Base-by-base conservation (phyloP, 768 basidiomycete species). In the Rhizopogon vinicolor region DNA sequence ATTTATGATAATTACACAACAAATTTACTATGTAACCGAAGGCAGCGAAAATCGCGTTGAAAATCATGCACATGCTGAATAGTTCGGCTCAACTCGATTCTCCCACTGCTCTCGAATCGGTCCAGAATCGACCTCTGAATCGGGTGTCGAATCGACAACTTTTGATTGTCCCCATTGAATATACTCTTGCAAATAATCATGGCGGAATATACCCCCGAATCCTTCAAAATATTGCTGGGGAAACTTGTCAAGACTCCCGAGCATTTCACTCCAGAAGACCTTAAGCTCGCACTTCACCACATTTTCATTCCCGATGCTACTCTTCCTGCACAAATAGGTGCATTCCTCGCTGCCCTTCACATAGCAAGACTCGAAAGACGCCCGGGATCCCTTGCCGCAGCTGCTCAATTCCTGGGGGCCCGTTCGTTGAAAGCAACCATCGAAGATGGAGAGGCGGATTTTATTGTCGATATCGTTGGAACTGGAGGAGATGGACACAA, bases 281-380 rank as follows among this genome's bases (percentile, higher is more conserved):
- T 93, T 52, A 80, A 79, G 54, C 63, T 73, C 25, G 85, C 92
- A 7, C 83, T 98, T 54, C 75, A 87, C 56, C 87, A 90, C 69
- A 72, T 93, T 45, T 81, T 91, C 66, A 82, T 81, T 0, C 86
- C 87, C 2, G 76, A 84, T 52, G 74, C 77, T 43, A 76, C 86
- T 1, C 79, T 78, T 8, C 85, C 88, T 0, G 75, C 82, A 1
- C 93, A 98, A 66, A 83, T 94, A 53, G 94, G 93, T 19, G 86
- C 94, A 1, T 96, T 98, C 70, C 77, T 99, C 45, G 86, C 91
- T 0, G 92, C 93, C 3, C 73, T 93, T 41, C 91, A 94, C 55
- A 74, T 94, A 52, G 83, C 89, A 46, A 84, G 85, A 39, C 73
- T 93, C 33, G 96, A 97, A 58, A 72, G 83, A 18, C 75, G 85